phyloP scores from a whole-genome alignment of 768 basidiomycete genomes.

The Sporobolomyces phaffii region DNA sequence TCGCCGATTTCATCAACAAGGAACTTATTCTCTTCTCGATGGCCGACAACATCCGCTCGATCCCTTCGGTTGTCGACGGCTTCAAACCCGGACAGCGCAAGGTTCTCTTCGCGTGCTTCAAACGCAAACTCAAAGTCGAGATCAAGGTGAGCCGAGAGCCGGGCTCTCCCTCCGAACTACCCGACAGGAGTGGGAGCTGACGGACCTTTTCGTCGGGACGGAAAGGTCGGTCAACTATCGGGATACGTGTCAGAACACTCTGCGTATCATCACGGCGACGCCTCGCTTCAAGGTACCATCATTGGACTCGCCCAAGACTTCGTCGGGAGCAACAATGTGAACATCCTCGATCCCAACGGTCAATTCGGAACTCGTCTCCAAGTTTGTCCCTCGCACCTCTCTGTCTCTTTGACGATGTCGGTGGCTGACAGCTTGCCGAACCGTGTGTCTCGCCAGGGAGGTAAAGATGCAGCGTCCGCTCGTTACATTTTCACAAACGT shows the following conservation, averaged over 20 bases:
- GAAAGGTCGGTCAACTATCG: conserved; percentile 81
- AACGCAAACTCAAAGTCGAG: conserved; percentile 81
- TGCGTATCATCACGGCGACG: conserved; percentile 94
- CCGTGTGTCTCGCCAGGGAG: conserved; percentile 56
- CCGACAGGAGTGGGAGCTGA: conserved; percentile 3
- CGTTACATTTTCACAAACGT: conserved; percentile 91
- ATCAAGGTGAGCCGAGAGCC: conserved; percentile 62
- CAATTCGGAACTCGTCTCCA: conserved; percentile 82
- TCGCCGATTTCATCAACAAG: conserved; percentile 93
- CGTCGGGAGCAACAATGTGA: conserved; percentile 93
- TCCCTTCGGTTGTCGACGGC: conserved; percentile 87
- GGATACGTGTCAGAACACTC: conserved; percentile 92
- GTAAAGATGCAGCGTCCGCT: conserved; percentile 92
- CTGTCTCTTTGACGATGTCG: not conserved
- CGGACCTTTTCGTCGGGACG: not conserved
- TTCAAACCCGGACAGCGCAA: conserved; percentile 97
- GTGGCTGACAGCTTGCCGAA: too few species aligned
- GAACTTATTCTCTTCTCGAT: conserved; percentile 97
- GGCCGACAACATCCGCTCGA: conserved; percentile 98
- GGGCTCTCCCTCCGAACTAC: not conserved
- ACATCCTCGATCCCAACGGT: conserved; percentile 76
- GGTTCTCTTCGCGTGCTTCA: conserved; percentile 93
- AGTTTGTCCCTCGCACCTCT: conserved; percentile 37
- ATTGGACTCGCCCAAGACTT: conserved; percentile 88
- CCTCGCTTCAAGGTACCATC: conserved; percentile 77